These are phyloP conservation scores for Globisporangium spiculum DNA, from an alignment of 352 stramenopile genomes.

Conservation along the genomic window DNA sequence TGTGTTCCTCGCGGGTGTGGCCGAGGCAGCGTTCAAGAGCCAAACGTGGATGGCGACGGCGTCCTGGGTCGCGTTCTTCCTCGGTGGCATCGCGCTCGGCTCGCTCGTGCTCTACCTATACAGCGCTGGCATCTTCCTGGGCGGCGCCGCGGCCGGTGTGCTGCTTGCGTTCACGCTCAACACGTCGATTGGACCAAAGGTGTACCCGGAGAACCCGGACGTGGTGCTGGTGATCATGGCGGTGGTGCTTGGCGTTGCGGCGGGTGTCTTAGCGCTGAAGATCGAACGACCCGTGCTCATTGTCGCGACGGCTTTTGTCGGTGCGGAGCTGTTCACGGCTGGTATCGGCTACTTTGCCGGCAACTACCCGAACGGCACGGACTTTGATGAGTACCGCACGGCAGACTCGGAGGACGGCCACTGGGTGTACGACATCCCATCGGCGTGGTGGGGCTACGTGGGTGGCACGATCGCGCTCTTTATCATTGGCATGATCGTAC, in stretches of 20 bases:
- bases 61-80: constrained; percentile 52
- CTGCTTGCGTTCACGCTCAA: constrained; percentile 48
- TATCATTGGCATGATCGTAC: constrained; percentile 51
- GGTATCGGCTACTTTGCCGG: constrained; percentile 58
- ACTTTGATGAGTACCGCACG: constrained; percentile 40
- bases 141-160: constrained; percentile 37
- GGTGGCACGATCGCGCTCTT: constrained; percentile 53
- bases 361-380: constrained; percentile 46
- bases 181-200: constrained; percentile 34
- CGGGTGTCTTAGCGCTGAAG: constrained; percentile 41
- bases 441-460: constrained; percentile 77
- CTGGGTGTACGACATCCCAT: constrained; percentile 62
- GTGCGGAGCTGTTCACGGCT: constrained; percentile 38
- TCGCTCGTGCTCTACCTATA: constrained; percentile 40
- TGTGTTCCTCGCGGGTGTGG: constrained; percentile 31
- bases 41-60: constrained; percentile 34
- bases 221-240: constrained; percentile 45
- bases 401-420: constrained; percentile 25
- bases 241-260: constrained; percentile 33
- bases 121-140: constrained; percentile 43
- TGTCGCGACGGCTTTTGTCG: constrained; percentile 48
- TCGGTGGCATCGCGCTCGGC: constrained; percentile 32
- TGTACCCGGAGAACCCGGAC: constrained; percentile 43
- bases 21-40: constrained; percentile 32
- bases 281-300: constrained; percentile 56